Base-by-base conservation (phyloP, 208 protist species). In the Crithidia mellificae region DNA sequence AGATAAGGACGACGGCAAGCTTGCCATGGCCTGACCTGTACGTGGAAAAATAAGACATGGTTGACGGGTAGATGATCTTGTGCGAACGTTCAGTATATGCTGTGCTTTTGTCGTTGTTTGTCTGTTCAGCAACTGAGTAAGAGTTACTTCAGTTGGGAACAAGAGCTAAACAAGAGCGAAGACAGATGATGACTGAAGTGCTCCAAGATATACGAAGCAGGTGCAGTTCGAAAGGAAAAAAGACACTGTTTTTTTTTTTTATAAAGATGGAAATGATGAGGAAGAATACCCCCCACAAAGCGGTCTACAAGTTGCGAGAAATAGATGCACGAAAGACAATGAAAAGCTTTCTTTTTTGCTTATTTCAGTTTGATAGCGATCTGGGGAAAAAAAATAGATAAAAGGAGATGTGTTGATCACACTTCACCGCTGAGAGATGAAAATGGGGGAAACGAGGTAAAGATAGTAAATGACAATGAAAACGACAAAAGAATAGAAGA, bases 401-500 rank as follows among this genome's bases (percentile, higher is more conserved):
- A 14, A 27, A 2, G 2, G 22, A 5, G 17, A 17, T 22, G 22
- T 27, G 20, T 51, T 22, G 22, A 29, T 51, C 22, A 51, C 46
- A 27, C 6, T 27, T 5, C 46, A 27, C 46, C 46, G 46, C 46
- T 11, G 22, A 51, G 22, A 47, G 46, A 2, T 29, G 22, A 22
- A 51, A 51, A 29, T 27, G 22, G 65, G n/a, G 15, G 14, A 56
- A 22, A 2, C 6, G 41, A 53, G 17, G 30, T 25, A 36, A 63
- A 56, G 22, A 19, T 50, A 20, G 24, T 47, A 36, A 61, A 44
- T 27, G 20, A 51, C 36, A 70, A 30, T 22, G 51, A 25, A 62
- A 63, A 62, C 20, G 34, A 52, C 32, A 63, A 69, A 72, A 63
- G 17, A 43, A 38, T 51, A 51, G 41, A 41, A 52, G 24, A 63